Base-by-base conservation (phyloP, 2,329 filamentous ascomycete species). In the Xenoacremonium recifei region DNA sequence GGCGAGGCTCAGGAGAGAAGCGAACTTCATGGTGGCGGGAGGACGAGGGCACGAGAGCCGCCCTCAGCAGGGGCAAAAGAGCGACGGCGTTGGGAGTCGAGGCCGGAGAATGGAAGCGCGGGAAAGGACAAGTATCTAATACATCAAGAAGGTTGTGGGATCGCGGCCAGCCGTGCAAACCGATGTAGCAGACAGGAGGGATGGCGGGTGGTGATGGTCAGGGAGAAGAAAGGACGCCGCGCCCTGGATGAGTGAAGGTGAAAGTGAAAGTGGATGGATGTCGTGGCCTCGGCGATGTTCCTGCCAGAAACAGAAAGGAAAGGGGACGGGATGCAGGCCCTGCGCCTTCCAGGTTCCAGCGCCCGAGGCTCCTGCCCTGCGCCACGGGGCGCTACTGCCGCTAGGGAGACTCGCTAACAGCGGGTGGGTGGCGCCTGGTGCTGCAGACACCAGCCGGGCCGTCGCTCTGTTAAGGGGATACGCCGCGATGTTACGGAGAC, bases 1-100 rank as follows among this genome's bases (percentile, higher is more conserved):
- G 40, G 74, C 63, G 37, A 80, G 68, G 63, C 75, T 70, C 44
- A 85, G 58, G 39, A 80, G 54, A 46, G 77, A 70, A 46, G 68
- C 59, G 49, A 72, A 53, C 66, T 72, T 80, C 77, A 81, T 81
- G 42, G 47, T 46, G 49, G 37, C 38, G 33, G 21, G 12, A 34
- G 40, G 44, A 41, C 40, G 40, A 16, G 37, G 33, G 33, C 31
- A 37, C 20, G 30, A 21, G 32, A 20, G 17, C 7, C 7, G 6
- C 32, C 32, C 7, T 10, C 32, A 9, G 16, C 15, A 18, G 32
- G 5, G 5, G 23, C 23, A 7, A 34, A 34, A 31, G 29, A 9
- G 29, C 17, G 29, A 31, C 29, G n/a, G n/a, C n/a, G n/a, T n/a
- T n/a, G n/a, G n/a, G n/a, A n/a, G n/a, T n/a, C n/a, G n/a, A n/a